phyloP scores from a whole-genome alignment of 805 yeast genomes.

The Candida nemodendra region DNA sequence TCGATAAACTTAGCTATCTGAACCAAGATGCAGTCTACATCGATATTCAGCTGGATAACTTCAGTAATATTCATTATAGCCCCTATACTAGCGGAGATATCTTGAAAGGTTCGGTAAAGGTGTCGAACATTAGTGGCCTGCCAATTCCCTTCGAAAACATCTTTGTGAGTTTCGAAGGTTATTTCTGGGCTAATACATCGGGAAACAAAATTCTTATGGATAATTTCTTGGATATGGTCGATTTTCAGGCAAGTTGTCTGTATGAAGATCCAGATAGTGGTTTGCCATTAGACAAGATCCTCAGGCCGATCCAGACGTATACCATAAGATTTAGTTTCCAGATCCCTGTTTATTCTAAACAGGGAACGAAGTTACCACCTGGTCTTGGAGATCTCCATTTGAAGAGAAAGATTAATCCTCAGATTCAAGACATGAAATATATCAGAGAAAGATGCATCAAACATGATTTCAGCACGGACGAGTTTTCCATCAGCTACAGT shows the following conservation, averaged over 20 bases:
- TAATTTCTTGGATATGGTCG: conserved; percentile 41
- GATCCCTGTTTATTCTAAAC: conserved; percentile 15
- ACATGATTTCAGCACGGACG: conserved; percentile 8
- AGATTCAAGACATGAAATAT: conserved; percentile 12
- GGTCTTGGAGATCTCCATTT: conserved; percentile 18
- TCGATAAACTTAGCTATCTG: conserved; percentile 12
- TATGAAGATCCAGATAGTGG: conserved; percentile 13
- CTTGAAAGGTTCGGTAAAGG: conserved; percentile 13
- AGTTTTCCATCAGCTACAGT: conserved; percentile 16
- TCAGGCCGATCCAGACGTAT: conserved; percentile 15
- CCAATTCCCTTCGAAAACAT: conserved; percentile 42
- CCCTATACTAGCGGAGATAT: conserved; percentile 17
- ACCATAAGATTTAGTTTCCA: conserved; percentile 17
- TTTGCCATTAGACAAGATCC: conserved; percentile 17
- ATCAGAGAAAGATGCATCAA: conserved; percentile 4
- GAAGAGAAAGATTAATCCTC: conserved; percentile 5
- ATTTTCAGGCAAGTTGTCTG: conserved; percentile 28
- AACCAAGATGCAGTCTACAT: conserved; percentile 23
- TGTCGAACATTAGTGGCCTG: conserved; percentile 11
- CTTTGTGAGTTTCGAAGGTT: conserved; percentile 45
- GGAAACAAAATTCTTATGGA: conserved; percentile 16
- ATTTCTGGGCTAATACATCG: conserved; percentile 24
- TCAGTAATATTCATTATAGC: conserved; percentile 6
- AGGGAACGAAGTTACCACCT: conserved; percentile 15
- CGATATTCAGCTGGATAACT: conserved; percentile 29